These are phyloP conservation scores for Noccaea caerulescens DNA, from an alignment of 345 rosid genomes.

Conservation along the genomic window DNA sequence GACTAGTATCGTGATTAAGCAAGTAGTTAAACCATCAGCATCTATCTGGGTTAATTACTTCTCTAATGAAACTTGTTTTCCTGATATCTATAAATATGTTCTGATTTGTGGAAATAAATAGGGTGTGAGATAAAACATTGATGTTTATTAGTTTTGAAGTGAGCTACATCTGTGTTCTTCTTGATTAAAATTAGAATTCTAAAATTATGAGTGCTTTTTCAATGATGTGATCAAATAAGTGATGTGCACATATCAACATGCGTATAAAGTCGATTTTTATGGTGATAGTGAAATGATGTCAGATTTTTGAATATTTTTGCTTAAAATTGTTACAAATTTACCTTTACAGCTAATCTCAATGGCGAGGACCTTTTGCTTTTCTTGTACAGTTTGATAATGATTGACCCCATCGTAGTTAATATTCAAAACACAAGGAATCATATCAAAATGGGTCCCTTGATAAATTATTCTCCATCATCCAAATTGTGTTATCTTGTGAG, in stretches of 20 bases:
- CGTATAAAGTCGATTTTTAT: constrained; percentile 25
- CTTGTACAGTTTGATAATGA: constrained; percentile 21
- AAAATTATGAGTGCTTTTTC: neutral
- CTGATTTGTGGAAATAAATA: neutral
- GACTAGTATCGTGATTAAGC: constrained; percentile 2
- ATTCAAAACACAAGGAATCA: constrained; percentile 16
- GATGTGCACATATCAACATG: neutral
- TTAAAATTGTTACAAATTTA: neutral
- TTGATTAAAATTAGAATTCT: neutral
- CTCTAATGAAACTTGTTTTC: neutral
- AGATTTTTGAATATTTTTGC: constrained; percentile 12
- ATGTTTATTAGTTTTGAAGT: neutral
- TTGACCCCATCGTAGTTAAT: constrained; percentile 32
- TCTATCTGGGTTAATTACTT: neutral
- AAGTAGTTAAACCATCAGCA: neutral
- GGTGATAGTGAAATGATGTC: constrained; percentile 23
- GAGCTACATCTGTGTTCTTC: neutral
- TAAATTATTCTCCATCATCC: constrained; percentile 20
- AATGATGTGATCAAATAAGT: neutral
- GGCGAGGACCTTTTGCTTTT: constrained; percentile 28
- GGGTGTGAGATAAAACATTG: neutral
- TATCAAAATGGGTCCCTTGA: constrained; percentile 30
- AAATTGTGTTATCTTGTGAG: constrained; percentile 6
- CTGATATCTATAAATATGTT: too few relatives aligned
- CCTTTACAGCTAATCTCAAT: constrained; percentile 37